phyloP scores from a whole-genome alignment of 805 yeast genomes.

The Blastobotrys muscicola region DNA sequence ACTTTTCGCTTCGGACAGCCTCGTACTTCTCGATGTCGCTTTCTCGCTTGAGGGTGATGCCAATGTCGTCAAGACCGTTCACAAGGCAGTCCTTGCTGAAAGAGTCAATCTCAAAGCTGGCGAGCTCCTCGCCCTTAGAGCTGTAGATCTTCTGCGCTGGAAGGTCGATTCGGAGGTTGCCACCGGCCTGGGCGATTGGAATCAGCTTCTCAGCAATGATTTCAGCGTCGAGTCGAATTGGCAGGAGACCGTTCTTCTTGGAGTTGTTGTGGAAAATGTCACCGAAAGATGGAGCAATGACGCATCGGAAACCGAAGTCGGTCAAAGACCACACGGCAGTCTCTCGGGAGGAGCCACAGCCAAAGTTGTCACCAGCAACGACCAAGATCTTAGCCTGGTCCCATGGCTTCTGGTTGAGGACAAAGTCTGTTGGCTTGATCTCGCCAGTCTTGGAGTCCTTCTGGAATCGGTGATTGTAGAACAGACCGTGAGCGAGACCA shows the following conservation, averaged over 20 bases:
- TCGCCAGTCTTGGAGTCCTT: conserved; percentile 28
- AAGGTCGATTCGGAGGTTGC: conserved; percentile 67
- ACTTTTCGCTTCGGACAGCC: conserved; percentile 61
- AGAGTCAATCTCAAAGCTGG: conserved; percentile 78
- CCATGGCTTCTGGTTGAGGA: conserved; percentile 78
- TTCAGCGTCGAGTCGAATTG: conserved; percentile 81
- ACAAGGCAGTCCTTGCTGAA: conserved; percentile 93
- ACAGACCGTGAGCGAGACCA: conserved; percentile 79
- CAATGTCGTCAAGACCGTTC: conserved; percentile 95
- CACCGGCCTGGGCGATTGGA: conserved; percentile 73
- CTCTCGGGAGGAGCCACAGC: conserved; percentile 98
- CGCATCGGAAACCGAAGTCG: conserved; percentile 92
- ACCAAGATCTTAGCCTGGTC: conserved; percentile 71
- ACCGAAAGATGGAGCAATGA: conserved; percentile 97
- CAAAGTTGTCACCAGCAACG: conserved; percentile 94
- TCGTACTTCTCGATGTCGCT: conserved; percentile 66
- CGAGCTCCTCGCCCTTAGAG: conserved; percentile 60
- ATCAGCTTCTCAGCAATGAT: conserved; percentile 60
- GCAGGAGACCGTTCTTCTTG: conserved; percentile 89
- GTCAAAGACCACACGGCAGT: conserved; percentile 99
- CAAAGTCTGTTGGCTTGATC: conserved; percentile 67
- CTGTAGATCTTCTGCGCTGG: conserved; percentile 73
- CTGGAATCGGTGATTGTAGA: conserved; percentile 82
- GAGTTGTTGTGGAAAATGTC: conserved; percentile 97
- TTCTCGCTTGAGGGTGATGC: conserved; percentile 87